Evolutionary conservation across 768 basidiomycete genomes (phyloP), one percentile per base, ranked within the genome.

Genomic region (Xanthoconium purpureum): DNA sequence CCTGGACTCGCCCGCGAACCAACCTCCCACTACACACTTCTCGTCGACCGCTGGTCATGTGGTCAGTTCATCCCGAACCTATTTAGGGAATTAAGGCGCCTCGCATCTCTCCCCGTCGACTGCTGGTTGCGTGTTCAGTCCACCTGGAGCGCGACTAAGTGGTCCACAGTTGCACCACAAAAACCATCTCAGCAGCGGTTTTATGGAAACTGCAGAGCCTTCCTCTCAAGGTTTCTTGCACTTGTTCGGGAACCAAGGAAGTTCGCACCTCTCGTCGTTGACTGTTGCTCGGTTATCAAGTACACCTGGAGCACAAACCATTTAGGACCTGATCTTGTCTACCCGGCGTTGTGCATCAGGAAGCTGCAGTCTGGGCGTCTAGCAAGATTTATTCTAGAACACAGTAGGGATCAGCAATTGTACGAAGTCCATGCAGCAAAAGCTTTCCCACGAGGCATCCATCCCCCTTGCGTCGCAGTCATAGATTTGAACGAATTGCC

Each of bases 321-420:
- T 32, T 6, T 20, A 0, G 56, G 50, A 2, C 56, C 46, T 18
- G 46, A 57, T 20, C 6, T 42, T 20, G 33, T 57, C 40, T 40
- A 52, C 20, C 56, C 50, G 9, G 47, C 48, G 50, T n/a, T 52
- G 30, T 42, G 56, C 37, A 40, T 48, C 40, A 48, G 17, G 28
- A 52, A 53, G 29, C 47, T 28, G 17, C 51, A 47, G 6, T 54
- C 52, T 4, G 52, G 29, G 5, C 57, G 36, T 33, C 52, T 58
- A 15, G 52, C 52, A 0, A 48, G 29, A 15, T 44, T 54, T 17
- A 24, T 58, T 5, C 24, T 58, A 10, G 42, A 50, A 15, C 47
- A 58, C 12, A 11, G 12, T 13, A 48, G 36, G 42, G 39, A 11
- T 17, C 5, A 8, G 11, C 2, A 14, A 0, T 14, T 17, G 8